Evolutionary conservation across 192 early-diverging fungal genomes (phyloP).

Genomic region (Backusella westeae): DNA sequence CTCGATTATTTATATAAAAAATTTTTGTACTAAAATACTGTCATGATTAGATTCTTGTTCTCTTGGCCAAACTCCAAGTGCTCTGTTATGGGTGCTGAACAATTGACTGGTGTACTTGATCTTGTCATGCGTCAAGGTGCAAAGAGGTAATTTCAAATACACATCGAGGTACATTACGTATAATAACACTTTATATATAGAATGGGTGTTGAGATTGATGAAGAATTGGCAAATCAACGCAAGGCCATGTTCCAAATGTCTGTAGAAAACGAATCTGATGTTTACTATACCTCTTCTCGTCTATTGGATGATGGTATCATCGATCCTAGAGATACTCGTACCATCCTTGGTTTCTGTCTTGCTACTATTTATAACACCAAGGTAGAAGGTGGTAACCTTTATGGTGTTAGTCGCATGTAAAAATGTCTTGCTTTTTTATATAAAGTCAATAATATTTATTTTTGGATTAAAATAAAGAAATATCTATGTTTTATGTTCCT

Average conservation of each 20-base stretch:
- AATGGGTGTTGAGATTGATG: conserved; percentile 47
- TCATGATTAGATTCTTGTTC: conserved; percentile 54
- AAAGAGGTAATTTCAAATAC: conserved; percentile 33
- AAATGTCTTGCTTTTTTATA: neutral
- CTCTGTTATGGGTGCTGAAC: conserved; percentile 70
- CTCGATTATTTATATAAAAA: neutral
- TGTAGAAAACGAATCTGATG: conserved; percentile 59
- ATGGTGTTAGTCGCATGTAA: conserved; percentile 64
- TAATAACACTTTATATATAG: conserved; percentile 19
- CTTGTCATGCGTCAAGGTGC: conserved; percentile 64
- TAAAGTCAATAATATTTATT: neutral
- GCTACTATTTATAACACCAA: conserved; percentile 53
- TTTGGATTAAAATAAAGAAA: conserved; percentile 1
- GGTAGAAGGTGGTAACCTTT: conserved; percentile 58
- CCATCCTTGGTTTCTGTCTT: conserved; percentile 56
- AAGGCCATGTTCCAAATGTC: conserved; percentile 49
- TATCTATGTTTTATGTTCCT: neutral
- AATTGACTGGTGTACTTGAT: conserved; percentile 67
- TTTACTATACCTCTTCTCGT: conserved; percentile 59
- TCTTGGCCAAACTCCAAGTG: conserved; percentile 69
- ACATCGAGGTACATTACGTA: neutral
- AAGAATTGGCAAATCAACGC: conserved; percentile 45
- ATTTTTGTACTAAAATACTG: neutral
- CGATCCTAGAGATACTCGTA: conserved; percentile 60
- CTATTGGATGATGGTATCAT: conserved; percentile 62